Conservation (phyloP, 2,329 filamentous ascomycete genomes). For the Nectriaceae sp. region DNA sequence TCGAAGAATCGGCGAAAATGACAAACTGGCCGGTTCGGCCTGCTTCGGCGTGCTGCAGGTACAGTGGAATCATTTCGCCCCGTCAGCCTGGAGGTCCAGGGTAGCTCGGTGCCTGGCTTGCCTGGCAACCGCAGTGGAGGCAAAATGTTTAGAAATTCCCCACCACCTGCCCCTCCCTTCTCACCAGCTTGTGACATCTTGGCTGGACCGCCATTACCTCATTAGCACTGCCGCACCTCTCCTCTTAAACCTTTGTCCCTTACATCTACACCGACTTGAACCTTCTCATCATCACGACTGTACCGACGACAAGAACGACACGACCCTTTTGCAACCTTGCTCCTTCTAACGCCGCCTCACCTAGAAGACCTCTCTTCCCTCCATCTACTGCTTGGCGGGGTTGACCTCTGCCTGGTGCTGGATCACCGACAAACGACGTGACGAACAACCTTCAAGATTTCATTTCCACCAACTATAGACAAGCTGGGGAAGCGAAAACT, state of each 20-base stretch:
- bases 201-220: slow-evolving; percentile 28
- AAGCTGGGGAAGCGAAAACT: slow-evolving; percentile 70
- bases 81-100: no score
- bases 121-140: neutral
- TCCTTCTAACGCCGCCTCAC: no score
- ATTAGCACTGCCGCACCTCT: neutral
- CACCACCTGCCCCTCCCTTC: neutral
- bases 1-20: no score
- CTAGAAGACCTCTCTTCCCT: no score
- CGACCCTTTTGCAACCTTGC: no score
- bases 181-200: slow-evolving; percentile 8
- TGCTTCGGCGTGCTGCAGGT: no score
- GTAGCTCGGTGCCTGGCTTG: neutral
- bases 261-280: neutral
- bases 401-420: slow-evolving; percentile 41
- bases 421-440: slow-evolving; percentile 26
- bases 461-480: slow-evolving; percentile 36
- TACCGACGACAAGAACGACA: no score
- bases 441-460: slow-evolving; percentile 36
- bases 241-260: neutral
- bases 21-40: no score
- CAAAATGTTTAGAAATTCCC: slow-evolving; percentile 3
- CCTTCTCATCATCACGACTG: slow-evolving; percentile 26
- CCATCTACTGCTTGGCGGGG: slow-evolving; percentile 32
- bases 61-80: no score